These are phyloP conservation scores for Trichoderma sp. DNA, from an alignment of 2,329 filamentous ascomycete species.

Conservation along the genomic window DNA sequence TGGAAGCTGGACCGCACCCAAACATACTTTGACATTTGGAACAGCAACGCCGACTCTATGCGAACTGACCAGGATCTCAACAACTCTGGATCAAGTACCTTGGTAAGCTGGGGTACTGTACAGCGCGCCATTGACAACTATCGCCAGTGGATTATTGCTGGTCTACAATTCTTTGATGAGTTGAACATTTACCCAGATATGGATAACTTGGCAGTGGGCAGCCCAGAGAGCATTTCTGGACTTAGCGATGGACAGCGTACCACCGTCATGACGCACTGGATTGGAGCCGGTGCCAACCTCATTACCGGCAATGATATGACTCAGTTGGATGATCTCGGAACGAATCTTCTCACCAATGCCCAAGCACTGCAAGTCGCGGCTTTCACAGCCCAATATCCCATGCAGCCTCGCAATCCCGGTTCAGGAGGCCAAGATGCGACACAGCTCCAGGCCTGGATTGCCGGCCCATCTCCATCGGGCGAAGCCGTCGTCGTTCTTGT, in stretches of 20 bases:
- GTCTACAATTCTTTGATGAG: slow-evolving; percentile 18
- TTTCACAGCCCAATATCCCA: slow-evolving; percentile 25
- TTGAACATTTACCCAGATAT: slow-evolving; percentile 25
- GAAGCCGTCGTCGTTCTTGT: slow-evolving; percentile 24
- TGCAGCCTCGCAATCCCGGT: slow-evolving; percentile 25
- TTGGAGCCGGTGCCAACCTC: slow-evolving; percentile 25
- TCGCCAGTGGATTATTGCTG: slow-evolving; percentile 27
- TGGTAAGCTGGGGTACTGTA: slow-evolving; percentile 24
- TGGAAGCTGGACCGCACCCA: slow-evolving; percentile 27
- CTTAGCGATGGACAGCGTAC: slow-evolving; percentile 24
- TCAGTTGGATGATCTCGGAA: slow-evolving; percentile 21
- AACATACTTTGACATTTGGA: slow-evolving; percentile 26
- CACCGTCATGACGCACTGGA: slow-evolving; percentile 27
- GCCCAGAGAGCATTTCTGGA: slow-evolving; percentile 22
- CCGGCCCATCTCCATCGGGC: slow-evolving; percentile 20
- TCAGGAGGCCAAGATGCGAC: slow-evolving; percentile 22
- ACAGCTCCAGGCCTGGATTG: slow-evolving; percentile 27
- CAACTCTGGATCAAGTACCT: slow-evolving; percentile 19
- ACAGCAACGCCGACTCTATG: slow-evolving; percentile 26
- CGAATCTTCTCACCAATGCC: slow-evolving; percentile 22
- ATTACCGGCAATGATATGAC: slow-evolving; percentile 25
- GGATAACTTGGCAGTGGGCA: slow-evolving; percentile 26
- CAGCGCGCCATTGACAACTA: slow-evolving; percentile 28
- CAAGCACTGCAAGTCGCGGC: slow-evolving; percentile 22
- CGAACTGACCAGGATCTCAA: slow-evolving; percentile 28